Evolutionary conservation across 2,329 filamentous ascomycete species (phyloP), one percentile per base, ranked within the genome.

Genomic region (Ophiocordyceps sinensis): DNA sequence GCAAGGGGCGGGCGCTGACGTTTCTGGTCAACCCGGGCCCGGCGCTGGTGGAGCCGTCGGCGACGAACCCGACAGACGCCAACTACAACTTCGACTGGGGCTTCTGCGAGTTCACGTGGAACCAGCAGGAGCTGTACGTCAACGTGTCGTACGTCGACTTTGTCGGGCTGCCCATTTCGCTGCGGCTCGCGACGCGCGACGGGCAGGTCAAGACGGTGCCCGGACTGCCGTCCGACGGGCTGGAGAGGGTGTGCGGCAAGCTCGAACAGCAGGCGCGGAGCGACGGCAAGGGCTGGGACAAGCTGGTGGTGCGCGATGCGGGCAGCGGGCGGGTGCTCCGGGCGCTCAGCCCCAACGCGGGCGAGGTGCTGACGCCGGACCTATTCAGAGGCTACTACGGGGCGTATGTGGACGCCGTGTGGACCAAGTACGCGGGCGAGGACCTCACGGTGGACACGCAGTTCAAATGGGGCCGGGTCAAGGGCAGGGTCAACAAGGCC

Each of bases 111-210:
- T 78, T 82, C 50, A 81, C 78, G 14, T 81, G 71, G 59, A 82
- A 82, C 57, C 50, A 59, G 30, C 52, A 56, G 28, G 67, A 82
- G 56, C 60, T 83, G 5, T 84, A 75, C 53, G 76, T 73, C 49
- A 83, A 83, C 50, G 78, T 88, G 50, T 76, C 70, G 46, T 80
- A 82, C 55, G 84, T 88, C 41, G 83, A 88, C 63, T 88, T 88
- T 59, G 72, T 86, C 45, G 65, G 65, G 49, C 55, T 81, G 49
- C 78, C 80, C n/a, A 69, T 82, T 40, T 69, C 73, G 1, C 66
- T 80, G 47, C 55, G 59, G 44, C 67, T 80, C 37, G 59, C 60
- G 41, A 71, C 67, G 45, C 63, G 62, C 17, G 55, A 58, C 36
- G 72, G 70, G 36, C 47, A 49, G 11, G 53, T 61, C 15, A 66